A percentile compares a stretch with the other conserved stretches of the same genome.
Evolutionary conservation across 148 eudicot species (phyloP).

Genomic region (Amaranthus palmeri): DNA sequence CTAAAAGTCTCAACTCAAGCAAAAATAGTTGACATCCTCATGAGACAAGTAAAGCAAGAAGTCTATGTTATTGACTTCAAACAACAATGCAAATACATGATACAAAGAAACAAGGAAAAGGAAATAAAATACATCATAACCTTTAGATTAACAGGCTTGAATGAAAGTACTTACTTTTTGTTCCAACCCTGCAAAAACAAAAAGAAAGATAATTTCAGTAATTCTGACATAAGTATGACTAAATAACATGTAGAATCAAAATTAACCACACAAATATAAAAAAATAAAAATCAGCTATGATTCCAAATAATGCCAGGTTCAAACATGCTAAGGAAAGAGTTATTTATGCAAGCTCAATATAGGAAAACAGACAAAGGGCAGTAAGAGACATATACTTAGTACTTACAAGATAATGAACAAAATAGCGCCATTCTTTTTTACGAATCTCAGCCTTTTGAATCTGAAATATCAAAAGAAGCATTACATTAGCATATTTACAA

Average conservation of each 20-base stretch:
- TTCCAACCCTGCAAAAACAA: slow-evolving; percentile 93
- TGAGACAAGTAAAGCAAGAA: neutral
- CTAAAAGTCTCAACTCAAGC: neutral
- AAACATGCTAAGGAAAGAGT: neutral
- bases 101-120: neutral
- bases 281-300: too few species aligned
- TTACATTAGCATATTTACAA: neutral
- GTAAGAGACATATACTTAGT: neutral
- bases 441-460: slow-evolving; percentile 82
- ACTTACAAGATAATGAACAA: slow-evolving; percentile 97
- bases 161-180: slow-evolving; percentile 65
- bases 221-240: neutral
- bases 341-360: neutral
- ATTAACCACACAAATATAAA: neutral
- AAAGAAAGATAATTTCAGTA: slow-evolving; percentile 7
- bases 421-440: slow-evolving; percentile 86
- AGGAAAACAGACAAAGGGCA: neutral
- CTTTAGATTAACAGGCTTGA: slow-evolving; percentile 16
- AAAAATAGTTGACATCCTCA: neutral
- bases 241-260: neutral
- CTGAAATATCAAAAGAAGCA: slow-evolving; percentile 33
- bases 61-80: neutral
- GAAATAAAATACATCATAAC: slow-evolving; percentile 8
- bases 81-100: neutral
- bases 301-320: neutral